phyloP scores from a whole-genome alignment of 1,284 basidiomycete species.

The Pholiota adiposa region DNA sequence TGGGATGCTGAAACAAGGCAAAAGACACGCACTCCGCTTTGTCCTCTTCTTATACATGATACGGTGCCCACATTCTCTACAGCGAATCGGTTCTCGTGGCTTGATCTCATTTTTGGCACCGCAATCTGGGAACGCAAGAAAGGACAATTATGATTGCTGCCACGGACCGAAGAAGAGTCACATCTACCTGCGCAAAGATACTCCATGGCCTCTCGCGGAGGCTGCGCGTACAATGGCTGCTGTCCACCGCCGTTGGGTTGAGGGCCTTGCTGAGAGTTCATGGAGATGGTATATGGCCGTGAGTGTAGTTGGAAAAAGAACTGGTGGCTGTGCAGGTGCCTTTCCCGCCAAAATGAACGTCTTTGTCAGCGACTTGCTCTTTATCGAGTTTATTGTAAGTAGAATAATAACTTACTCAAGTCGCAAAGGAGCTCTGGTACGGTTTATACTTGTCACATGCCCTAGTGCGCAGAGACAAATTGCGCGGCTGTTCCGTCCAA shows the following conservation, averaged over 20 bases:
- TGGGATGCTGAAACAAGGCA: neutral
- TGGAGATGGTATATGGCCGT: conserved; percentile 29
- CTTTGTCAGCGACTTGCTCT: neutral
- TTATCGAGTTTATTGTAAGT: too few species aligned
- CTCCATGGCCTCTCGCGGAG: conserved; percentile 73
- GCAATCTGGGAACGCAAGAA: conserved; percentile 69
- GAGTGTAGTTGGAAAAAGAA: conserved; percentile 16
- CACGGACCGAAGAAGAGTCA: neutral
- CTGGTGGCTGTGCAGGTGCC: conserved; percentile 4
- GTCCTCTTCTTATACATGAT: conserved; percentile 99
- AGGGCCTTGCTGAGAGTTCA: conserved; percentile 49
- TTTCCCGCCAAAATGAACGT: neutral
- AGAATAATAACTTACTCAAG: too few species aligned
- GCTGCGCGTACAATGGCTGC: conserved; percentile 24
- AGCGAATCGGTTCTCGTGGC: conserved; percentile 94
- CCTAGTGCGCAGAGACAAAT: too few species aligned
- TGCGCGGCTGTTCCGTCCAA: too few species aligned
- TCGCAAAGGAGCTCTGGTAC: too few species aligned
- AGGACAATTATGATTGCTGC: conserved; percentile 6
- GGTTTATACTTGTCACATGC: too few species aligned
- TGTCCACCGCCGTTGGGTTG: conserved; percentile 22
- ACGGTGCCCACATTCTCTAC: conserved; percentile 95
- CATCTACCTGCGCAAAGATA: conserved; percentile 89
- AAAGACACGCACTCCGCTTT: conserved; percentile 80
- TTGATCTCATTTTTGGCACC: conserved; percentile 93